phyloP scores from a whole-genome alignment of 75 land plant species.

The Ceratopteris richardii region DNA sequence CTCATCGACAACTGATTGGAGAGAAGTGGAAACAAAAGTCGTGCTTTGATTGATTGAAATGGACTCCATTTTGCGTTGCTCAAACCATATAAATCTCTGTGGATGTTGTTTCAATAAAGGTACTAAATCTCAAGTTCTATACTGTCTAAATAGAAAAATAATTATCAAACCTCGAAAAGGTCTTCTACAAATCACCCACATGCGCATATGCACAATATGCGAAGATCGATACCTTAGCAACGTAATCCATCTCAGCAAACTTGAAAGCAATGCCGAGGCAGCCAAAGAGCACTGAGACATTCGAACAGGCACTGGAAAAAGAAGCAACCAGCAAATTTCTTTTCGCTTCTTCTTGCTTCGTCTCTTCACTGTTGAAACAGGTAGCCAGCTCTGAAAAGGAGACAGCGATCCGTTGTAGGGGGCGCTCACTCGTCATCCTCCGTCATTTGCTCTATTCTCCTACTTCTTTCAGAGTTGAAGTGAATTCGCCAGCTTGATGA shows the following conservation, averaged over 20 bases:
- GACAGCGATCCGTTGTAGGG: slow-evolving; percentile 41
- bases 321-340: slow-evolving; percentile 33
- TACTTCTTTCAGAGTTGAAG: not conserved
- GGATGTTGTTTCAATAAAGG: too few relatives aligned
- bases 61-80: too few relatives aligned
- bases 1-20: too few relatives aligned
- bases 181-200: too few relatives aligned
- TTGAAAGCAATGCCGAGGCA: slow-evolving; percentile 91
- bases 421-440: slow-evolving; percentile 26
- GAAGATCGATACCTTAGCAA: slow-evolving; percentile 88
- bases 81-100: too few relatives aligned
- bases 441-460: slow-evolving; percentile 2
- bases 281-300: slow-evolving; percentile 71
- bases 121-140: too few relatives aligned
- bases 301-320: slow-evolving; percentile 72
- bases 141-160: too few relatives aligned
- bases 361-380: slow-evolving; percentile 11
- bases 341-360: slow-evolving; percentile 1
- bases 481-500: too few relatives aligned
- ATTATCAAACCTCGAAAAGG: too few relatives aligned
- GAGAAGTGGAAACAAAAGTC: too few relatives aligned
- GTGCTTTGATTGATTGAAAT: too few relatives aligned
- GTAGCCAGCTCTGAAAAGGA: slow-evolving; percentile 49
- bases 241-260: slow-evolving; percentile 90
- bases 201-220: too few relatives aligned